A percentile compares a stretch with the other conserved stretches of the same genome.
Evolutionary conservation across 306 rosid genomes (phyloP).

Genomic region (Begonia peltatifolia): DNA sequence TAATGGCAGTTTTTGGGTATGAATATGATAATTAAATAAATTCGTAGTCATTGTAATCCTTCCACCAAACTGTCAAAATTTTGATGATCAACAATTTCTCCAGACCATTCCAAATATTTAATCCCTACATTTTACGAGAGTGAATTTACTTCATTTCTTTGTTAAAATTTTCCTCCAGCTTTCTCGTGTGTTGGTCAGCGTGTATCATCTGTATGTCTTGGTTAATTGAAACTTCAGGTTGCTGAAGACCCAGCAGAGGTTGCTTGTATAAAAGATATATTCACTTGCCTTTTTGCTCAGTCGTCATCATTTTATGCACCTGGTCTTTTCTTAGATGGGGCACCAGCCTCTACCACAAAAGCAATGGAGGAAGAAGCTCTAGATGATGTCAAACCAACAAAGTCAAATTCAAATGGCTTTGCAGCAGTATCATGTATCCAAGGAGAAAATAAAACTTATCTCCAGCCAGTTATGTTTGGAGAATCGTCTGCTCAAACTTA

Average conservation of each 20-base stretch:
- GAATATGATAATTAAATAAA: too few species aligned
- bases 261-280: constrained; percentile 38
- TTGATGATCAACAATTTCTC: too few species aligned
- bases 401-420: constrained; percentile 14
- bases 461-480: constrained; percentile 10
- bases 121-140: too few species aligned
- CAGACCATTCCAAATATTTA: too few species aligned
- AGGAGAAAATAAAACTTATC: constrained; percentile 15
- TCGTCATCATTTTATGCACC: constrained; percentile 20
- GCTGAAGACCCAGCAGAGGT: constrained; percentile 50
- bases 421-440: constrained; percentile 11
- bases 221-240: constrained; percentile 38
- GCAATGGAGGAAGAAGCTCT: constrained; percentile 21
- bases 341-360: constrained; percentile 17
- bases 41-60: too few species aligned
- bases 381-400: constrained; percentile 15
- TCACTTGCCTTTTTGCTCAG: constrained; percentile 23
- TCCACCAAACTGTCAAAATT: too few species aligned
- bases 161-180: too few species aligned
- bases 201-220: neutral
- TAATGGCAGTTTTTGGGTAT: neutral
- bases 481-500: constrained; percentile 8
- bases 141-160: too few species aligned
- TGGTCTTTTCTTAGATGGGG: constrained; percentile 19
- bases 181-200: too few species aligned